Base-by-base conservation (phyloP, 2,329 filamentous ascomycete species). In the Spiromastix sp. region DNA sequence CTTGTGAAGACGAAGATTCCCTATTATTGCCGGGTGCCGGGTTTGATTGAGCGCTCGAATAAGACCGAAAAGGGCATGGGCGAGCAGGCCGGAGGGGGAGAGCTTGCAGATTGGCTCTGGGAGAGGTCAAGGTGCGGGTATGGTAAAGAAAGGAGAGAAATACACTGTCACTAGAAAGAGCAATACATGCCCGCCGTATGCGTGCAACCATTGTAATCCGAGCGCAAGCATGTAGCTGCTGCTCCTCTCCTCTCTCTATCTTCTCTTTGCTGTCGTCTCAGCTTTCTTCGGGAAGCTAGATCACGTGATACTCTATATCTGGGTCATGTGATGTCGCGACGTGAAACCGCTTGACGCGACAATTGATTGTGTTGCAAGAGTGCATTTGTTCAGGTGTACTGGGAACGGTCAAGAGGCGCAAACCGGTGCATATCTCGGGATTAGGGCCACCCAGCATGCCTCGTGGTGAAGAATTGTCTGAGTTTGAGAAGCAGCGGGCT, bases 401-500 rank as follows among this genome's bases (percentile, higher is more conserved):
- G n/a, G n/a, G n/a, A n/a, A n/a, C n/a, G n/a, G n/a, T n/a, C n/a
- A n/a, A n/a, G n/a, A n/a, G n/a, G n/a, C n/a, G n/a, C n/a, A n/a
- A n/a, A n/a, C n/a, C n/a, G n/a, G n/a, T n/a, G n/a, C n/a, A n/a
- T n/a, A n/a, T n/a, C n/a, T n/a, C n/a, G n/a, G n/a, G n/a, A n/a
- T n/a, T n/a, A n/a, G n/a, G n/a, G 7, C 21, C 21, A n/a, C 21
- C 21, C 21, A 18, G 25, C 17, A 36, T 36, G 34, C 26, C 34
- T 25, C 34, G 5, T 16, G 16, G 16, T 8, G 34, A 36, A 24
- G 72, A 72, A 22, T 65, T 93, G 48, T 93, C 83, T 59, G 84
- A 85, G 25, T 95, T 93, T 59, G 87, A 94, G 67, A 78, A 79
- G 49, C 78, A 84, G 47, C 73, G 87, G 1, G 73, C 85, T 11